Evolutionary conservation across 495 filamentous ascomycete species (phyloP), one percentile per base, ranked within the genome.

Genomic region (Penicillium nucicola): DNA sequence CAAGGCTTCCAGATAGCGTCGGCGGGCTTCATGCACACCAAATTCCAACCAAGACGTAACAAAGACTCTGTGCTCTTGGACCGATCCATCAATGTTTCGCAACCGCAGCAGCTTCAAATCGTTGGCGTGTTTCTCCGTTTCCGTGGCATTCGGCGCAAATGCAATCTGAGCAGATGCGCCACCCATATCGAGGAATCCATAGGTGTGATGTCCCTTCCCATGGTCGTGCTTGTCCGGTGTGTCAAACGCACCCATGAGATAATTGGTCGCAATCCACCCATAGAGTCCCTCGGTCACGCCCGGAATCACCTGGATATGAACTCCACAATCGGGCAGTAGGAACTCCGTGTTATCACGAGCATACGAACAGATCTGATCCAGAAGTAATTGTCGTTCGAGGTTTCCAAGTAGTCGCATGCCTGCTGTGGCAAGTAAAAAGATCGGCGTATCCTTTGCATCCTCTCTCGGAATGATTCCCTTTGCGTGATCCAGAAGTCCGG

Each of bases 191-290:
- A 99, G 69, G 64, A 99, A 99, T 0, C 93, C 93, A 66, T 97
- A 99, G 0, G 93, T 99, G 60, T 93, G 88, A 57, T 97, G 93
- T 19, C 82, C 86, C 59, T 96, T 91, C 14, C 90, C 91, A 60
- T 88, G 84, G 43, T 76, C 73, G 56, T 95, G 89, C 19, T 79
- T 70, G 20, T 82, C 75, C 0, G 91, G 87, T n/a, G 78, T 68
- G 65, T 97, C 87, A 55, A 97, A 97, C 2, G 90, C 90, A n/a
- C 89, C 91, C 28, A 99, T 73, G 15, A 99, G 70, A 62, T 97
- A 99, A 62, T 99, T 99, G n/a, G 92, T 85, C 30, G 93, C 93
- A 55, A 97, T 85, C 93, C 93, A 99, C n/a, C 93, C 93, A 56
- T 97, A 99, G 34, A 99, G 67, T 14, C 92, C 93, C 67, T 99